phyloP scores from a whole-genome alignment of 441 rosid species.

The Biscutella laevigata region DNA sequence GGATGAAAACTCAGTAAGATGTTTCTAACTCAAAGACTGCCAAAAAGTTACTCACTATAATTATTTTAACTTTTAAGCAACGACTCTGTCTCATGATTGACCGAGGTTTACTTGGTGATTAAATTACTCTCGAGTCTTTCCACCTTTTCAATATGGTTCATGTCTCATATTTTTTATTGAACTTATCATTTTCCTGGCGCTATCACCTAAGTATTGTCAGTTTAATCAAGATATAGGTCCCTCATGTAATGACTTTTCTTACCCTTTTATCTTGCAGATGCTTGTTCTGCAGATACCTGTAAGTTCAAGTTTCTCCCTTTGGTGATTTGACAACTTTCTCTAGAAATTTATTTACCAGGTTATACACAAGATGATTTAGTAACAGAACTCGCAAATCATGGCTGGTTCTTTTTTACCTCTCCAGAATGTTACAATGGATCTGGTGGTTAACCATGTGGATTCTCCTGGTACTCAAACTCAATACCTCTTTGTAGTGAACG shows the following conservation, averaged over 20 bases:
- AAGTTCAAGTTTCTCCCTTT: constrained; percentile 33
- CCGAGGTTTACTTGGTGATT: not conserved
- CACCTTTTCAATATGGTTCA: not conserved
- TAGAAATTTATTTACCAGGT: not conserved
- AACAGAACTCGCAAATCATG: not conserved
- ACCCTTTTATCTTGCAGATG: constrained; percentile 49
- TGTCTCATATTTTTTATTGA: not conserved
- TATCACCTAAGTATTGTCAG: constrained; percentile 3
- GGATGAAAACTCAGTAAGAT: too few relatives aligned
- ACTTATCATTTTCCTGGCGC: not conserved
- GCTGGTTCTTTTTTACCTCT: not conserved
- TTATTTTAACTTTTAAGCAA: not conserved
- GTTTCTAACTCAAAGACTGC: too few relatives aligned
- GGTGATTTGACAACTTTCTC: not conserved
- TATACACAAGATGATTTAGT: not conserved
- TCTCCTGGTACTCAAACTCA: constrained; percentile 35
- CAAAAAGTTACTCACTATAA: not conserved
- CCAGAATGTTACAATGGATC: constrained; percentile 71
- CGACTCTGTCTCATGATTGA: not conserved
- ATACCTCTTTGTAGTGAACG: constrained; percentile 43
- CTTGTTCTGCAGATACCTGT: constrained; percentile 68
- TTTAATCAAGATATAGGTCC: constrained; percentile 3
- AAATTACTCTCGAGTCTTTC: not conserved
- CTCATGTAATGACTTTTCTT: constrained; percentile 11
- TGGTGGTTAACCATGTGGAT: constrained; percentile 42